Evolutionary conservation across 257 asterid genomes (phyloP).

Genomic region (Vinca minor): DNA sequence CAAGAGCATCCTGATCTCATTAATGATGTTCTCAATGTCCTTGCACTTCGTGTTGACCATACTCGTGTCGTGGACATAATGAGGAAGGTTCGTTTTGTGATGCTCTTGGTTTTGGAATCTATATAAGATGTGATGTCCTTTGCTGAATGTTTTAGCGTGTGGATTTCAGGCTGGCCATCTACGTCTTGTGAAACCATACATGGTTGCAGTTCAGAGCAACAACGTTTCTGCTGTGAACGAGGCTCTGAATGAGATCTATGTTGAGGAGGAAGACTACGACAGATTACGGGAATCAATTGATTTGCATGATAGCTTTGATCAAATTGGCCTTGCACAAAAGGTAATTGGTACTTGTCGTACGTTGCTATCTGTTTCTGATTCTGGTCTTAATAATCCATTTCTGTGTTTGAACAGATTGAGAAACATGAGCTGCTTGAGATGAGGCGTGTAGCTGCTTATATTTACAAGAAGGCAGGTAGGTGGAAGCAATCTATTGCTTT

Average conservation of each 20-base stretch:
- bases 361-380: constrained; percentile 5
- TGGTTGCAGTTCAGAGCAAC: constrained; percentile 99
- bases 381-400: background rate
- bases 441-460: constrained; percentile 99
- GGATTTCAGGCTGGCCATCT: constrained; percentile 77
- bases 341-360: constrained; percentile 29
- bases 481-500: constrained; percentile 96
- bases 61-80: constrained; percentile 96
- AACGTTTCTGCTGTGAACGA: constrained; percentile 95
- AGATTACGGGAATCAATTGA: constrained; percentile 93
- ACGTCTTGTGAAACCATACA: constrained; percentile 91
- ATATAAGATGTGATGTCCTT: constrained; percentile 2
- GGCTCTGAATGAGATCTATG: constrained; percentile 92
- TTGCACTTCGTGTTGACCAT: constrained; percentile 95
- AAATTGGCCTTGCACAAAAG: constrained; percentile 98
- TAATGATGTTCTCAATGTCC: constrained; percentile 89
- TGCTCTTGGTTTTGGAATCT: constrained; percentile 6
- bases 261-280: constrained; percentile 96
- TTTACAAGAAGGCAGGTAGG: constrained; percentile 97
- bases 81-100: constrained; percentile 62
- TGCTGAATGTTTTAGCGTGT: constrained; percentile 23
- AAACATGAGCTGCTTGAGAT: constrained; percentile 98
- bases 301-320: constrained; percentile 91
- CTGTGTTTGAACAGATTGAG: constrained; percentile 62
- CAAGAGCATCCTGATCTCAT: constrained; percentile 98